Evolutionary conservation across 2,329 filamentous ascomycete species (phyloP).

Genomic region (Fusarium sp.): DNA sequence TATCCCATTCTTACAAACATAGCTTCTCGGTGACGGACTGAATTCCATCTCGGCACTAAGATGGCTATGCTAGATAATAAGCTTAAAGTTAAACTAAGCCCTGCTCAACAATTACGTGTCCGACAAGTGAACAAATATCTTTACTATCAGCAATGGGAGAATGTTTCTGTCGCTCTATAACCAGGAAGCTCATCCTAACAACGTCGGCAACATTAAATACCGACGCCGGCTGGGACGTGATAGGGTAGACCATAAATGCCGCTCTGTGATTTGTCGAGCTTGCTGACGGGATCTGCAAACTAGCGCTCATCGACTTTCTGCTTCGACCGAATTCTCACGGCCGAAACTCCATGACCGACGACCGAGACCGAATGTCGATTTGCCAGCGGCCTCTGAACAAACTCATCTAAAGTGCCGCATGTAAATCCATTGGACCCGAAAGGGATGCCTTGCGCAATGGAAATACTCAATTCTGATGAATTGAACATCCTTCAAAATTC

Average conservation of each 20-base stretch:
- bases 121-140: background rate
- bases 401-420: too few species aligned
- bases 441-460: too few species aligned
- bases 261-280: background rate
- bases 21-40: background rate
- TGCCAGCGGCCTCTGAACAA: too few species aligned
- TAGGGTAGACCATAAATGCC: background rate
- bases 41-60: background rate
- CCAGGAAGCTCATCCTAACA: background rate
- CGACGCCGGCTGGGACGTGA: background rate
- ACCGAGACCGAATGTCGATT: background rate
- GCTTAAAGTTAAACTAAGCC: background rate
- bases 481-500: too few species aligned
- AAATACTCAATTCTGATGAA: too few species aligned
- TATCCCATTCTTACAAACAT: background rate
- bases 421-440: too few species aligned
- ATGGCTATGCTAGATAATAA: background rate
- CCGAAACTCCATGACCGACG: background rate
- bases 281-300: background rate
- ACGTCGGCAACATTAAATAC: background rate
- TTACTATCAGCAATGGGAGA: background rate
- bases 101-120: background rate
- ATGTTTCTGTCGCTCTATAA: background rate
- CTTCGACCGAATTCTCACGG: background rate
- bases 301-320: background rate